Evolutionary conservation across 1,284 basidiomycete genomes (phyloP).

Genomic region (Meira nashicola): DNA sequence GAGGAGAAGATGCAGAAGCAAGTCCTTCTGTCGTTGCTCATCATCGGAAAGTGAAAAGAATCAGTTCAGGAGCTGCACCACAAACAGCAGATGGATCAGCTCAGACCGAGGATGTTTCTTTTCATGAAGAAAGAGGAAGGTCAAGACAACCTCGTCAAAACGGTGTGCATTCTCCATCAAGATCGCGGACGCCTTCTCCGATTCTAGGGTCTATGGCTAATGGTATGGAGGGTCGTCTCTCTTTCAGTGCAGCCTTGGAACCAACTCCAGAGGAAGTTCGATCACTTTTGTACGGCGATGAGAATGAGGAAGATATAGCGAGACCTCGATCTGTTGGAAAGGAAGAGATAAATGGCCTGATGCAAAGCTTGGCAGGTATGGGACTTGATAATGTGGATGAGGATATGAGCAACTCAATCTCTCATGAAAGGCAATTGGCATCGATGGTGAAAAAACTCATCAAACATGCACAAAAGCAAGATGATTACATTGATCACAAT

Average conservation of each 20-base stretch:
- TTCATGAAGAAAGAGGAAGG: neutral
- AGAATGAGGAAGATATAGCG: conserved; percentile 7
- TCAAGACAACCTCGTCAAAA: neutral
- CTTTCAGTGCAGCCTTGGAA: conserved; percentile 37
- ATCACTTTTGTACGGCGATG: conserved; percentile 34
- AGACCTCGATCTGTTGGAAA: neutral
- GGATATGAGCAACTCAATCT: neutral
- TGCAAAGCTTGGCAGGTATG: conserved; percentile 31
- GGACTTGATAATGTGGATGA: conserved; percentile 19
- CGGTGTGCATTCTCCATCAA: conserved; percentile 1
- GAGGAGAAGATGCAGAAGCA: neutral
- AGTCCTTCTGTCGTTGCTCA: neutral
- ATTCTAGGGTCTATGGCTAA: conserved; percentile 27
- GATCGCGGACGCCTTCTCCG: conserved; percentile 45
- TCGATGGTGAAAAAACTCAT: conserved; percentile 23
- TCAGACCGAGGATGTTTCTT: neutral
- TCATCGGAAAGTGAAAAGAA: too few species aligned
- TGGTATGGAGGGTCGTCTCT: conserved; percentile 32
- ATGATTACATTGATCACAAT: conserved; percentile 7
- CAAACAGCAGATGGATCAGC: neutral
- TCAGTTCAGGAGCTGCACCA: neutral
- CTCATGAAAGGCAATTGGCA: conserved; percentile 26
- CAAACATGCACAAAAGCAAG: conserved; percentile 14
- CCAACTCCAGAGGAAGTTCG: conserved; percentile 42
- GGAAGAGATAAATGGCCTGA: conserved; percentile 19